Conservation (phyloP, 441 rosid genomes). For the Populus hybrid region DNA sequence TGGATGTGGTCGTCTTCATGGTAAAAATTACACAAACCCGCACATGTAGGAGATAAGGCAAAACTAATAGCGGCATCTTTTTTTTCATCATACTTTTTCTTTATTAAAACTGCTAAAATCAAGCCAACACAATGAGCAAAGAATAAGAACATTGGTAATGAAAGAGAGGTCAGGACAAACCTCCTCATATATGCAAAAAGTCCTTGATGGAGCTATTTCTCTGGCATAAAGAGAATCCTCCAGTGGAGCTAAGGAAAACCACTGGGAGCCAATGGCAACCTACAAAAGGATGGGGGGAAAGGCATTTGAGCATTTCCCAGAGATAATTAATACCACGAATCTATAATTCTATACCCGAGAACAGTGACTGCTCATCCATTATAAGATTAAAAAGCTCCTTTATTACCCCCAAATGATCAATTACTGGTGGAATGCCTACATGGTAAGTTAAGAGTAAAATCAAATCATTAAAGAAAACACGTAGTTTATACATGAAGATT, state of each 20-base stretch:
- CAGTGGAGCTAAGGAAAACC: constrained; percentile 58
- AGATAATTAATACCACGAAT: neutral
- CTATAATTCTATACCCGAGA: neutral
- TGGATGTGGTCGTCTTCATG: neutral
- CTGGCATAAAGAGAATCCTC: constrained; percentile 40
- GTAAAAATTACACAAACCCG: no score
- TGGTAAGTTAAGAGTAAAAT: neutral
- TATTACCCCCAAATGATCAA: neutral
- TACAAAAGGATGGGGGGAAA: neutral
- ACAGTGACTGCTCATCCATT: neutral
- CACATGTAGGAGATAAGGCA: neutral
- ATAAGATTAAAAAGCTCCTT: neutral
- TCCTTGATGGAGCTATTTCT: constrained; percentile 69
- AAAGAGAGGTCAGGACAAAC: constrained; percentile 29
- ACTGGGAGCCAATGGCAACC: constrained; percentile 71
- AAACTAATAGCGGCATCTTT: neutral
- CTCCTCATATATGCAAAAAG: constrained; percentile 87
- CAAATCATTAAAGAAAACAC: neutral
- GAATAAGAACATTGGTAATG: neutral
- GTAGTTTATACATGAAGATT: neutral
- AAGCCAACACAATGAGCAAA: neutral
- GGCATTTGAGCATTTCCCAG: neutral
- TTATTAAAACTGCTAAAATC: no score
- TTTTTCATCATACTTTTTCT: neutral
- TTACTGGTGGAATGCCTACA: neutral